Evolutionary conservation across 2,329 filamentous ascomycete genomes (phyloP).

Genomic region (Monilinia fructicola): DNA sequence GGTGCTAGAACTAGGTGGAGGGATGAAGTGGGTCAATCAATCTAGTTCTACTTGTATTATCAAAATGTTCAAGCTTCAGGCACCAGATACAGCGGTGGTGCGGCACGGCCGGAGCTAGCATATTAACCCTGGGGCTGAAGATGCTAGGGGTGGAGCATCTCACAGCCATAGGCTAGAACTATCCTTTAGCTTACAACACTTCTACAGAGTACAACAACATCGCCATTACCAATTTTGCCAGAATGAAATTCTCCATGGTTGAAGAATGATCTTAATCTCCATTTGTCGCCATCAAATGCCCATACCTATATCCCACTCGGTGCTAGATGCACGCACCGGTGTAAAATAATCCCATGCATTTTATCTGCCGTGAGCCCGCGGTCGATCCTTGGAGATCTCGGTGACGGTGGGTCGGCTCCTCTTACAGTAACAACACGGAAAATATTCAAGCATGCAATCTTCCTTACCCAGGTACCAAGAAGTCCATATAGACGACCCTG

Average conservation of each 20-base stretch:
- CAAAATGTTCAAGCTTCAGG: constrained; percentile 9
- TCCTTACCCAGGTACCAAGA: neutral
- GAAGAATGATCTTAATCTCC: neutral
- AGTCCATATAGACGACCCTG: neutral
- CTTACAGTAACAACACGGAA: too few relatives aligned
- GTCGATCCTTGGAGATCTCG: neutral
- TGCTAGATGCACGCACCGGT: neutral
- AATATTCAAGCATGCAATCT: neutral
- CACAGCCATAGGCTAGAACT: too few relatives aligned
- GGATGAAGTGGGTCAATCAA: neutral
- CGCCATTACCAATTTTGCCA: too few relatives aligned
- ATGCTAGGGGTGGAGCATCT: neutral
- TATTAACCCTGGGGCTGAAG: neutral
- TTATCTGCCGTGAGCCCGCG: neutral
- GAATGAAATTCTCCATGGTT: too few relatives aligned
- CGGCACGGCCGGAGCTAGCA: neutral
- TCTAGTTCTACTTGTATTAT: too few relatives aligned
- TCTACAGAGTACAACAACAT: too few relatives aligned
- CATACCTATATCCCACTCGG: neutral
- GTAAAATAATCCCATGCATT: neutral
- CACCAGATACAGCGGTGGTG: neutral
- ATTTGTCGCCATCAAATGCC: neutral
- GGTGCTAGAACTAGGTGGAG: neutral
- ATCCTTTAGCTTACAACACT: too few relatives aligned
- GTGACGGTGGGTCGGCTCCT: constrained; percentile 2